Evolutionary conservation across 2,329 filamentous ascomycete species (phyloP).

Genomic region (Xylariaceae sp.): DNA sequence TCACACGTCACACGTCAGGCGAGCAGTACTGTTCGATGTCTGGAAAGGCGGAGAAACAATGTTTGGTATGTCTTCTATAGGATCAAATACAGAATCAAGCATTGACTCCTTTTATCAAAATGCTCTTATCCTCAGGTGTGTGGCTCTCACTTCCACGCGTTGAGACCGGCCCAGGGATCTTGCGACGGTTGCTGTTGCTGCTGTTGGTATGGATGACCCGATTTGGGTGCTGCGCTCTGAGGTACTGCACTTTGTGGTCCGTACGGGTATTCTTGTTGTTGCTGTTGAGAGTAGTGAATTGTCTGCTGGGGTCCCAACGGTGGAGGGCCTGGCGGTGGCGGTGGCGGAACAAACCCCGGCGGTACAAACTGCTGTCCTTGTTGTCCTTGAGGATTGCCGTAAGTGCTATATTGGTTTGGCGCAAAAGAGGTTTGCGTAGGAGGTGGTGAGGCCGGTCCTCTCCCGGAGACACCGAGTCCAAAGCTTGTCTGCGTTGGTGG

Average conservation of each 20-base stretch:
- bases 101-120: constrained; percentile 4
- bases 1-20: too few species aligned
- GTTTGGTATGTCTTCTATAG: constrained; percentile 6
- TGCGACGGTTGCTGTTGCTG: constrained; percentile 42
- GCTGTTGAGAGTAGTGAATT: constrained; percentile 47
- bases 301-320: constrained; percentile 62
- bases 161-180: constrained; percentile 54
- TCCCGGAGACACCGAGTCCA: constrained; percentile 30
- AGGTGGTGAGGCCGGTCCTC: constrained; percentile 54
- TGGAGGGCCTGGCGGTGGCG: constrained; percentile 61
- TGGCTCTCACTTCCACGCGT: constrained; percentile 47
- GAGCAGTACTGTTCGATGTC: too few species aligned
- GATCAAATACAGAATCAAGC: not conserved
- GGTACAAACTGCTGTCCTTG: constrained; percentile 48
- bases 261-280: constrained; percentile 30
- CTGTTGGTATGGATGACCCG: constrained; percentile 39
- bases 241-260: constrained; percentile 14
- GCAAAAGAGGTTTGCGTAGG: constrained; percentile 40
- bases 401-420: constrained; percentile 48
- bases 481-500: constrained; percentile 40
- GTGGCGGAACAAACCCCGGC: constrained; percentile 60
- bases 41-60: not conserved
- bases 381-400: constrained; percentile 43
- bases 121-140: not conserved
- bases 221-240: constrained; percentile 29